Base-by-base conservation (phyloP, 441 rosid genomes). In the Jatropha multifida region DNA sequence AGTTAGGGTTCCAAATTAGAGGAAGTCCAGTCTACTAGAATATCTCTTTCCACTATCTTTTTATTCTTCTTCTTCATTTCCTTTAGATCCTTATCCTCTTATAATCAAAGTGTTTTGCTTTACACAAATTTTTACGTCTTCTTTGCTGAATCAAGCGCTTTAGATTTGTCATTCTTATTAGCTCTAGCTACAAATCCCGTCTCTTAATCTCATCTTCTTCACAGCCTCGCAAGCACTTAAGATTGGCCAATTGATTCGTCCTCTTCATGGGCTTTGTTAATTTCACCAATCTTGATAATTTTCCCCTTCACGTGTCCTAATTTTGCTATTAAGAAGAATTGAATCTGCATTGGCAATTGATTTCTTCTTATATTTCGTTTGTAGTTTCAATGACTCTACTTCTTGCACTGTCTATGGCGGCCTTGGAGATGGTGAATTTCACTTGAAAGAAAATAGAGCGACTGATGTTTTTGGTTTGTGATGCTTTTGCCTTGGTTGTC, bases 161-260 rank as follows among this genome's bases (percentile, higher is more conserved):
- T 32, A 94, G 0, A 0, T 83, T 86, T 0, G 23, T 92, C 96
- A 95, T 87, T 76, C 87, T 86, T 71, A 89, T 90, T 72, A 93
- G 73, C 79, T 95, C 98, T 81, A 91, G 68, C 77, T 83, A 88
- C 81, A 90, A 78, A 78, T 88, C 92, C 26, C 93, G 90, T 79
- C 23, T 23, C 23, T 23, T 23, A 23, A 23, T 23, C 23, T 23
- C 23, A 23, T 23, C 23, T 23, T 86, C 85, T 82, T 89, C 78
- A 84, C 83, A 5, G 84, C 83, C 69, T 86, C 83, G 7, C 91
- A 48, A 82, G 73, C 51, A 87, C 88, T 74, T 87, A 87, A 15
- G 90, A 86, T 83, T 88, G 23, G 9, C 84, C 83, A 23, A 81
- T 77, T 63, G 72, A 74, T 15, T 81, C 83, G 79, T 89, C 71